Percentiles rank a stretch among this genome's conserved stretches.
phyloP scores from a whole-genome alignment of 179 eudicot genomes.

The Pouteria campechiana region DNA sequence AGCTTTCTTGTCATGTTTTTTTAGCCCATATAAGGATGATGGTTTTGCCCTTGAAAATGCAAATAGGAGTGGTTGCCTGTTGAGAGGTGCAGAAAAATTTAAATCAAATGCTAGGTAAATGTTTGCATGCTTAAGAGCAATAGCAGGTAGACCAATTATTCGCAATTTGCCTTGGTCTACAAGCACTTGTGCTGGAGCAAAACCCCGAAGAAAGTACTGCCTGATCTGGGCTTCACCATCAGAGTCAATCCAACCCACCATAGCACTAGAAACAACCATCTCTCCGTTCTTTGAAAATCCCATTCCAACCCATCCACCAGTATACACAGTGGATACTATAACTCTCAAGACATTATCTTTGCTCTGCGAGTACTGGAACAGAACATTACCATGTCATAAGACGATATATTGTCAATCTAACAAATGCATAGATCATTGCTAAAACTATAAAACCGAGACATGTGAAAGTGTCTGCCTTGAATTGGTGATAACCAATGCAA shows the following conservation, averaged over 20 bases:
- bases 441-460: too few relatives aligned
- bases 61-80: conserved; percentile 55
- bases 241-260: conserved; percentile 83
- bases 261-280: conserved; percentile 81
- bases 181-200: conserved; percentile 31
- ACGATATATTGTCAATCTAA: too few relatives aligned
- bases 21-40: conserved; percentile 48
- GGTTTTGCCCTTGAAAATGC: conserved; percentile 71
- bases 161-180: conserved; percentile 66
- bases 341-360: conserved; percentile 58
- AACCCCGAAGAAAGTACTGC: conserved; percentile 56
- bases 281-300: conserved; percentile 80
- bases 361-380: conserved; percentile 71
- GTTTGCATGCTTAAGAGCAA: conserved; percentile 53
- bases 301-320: conserved; percentile 93
- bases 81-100: conserved; percentile 26
- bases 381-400: too few relatives aligned
- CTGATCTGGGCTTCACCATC: conserved; percentile 60
- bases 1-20: conserved; percentile 68
- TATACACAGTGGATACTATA: conserved; percentile 68
- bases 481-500: too few relatives aligned
- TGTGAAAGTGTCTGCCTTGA: too few relatives aligned
- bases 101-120: conserved; percentile 84
- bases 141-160: conserved; percentile 56
- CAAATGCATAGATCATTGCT: too few relatives aligned